Percentiles rank a stretch among this genome's conserved stretches.
Evolutionary conservation across 208 protist species (phyloP).

Genomic region (Acanthamoeba culbertsoni): DNA sequence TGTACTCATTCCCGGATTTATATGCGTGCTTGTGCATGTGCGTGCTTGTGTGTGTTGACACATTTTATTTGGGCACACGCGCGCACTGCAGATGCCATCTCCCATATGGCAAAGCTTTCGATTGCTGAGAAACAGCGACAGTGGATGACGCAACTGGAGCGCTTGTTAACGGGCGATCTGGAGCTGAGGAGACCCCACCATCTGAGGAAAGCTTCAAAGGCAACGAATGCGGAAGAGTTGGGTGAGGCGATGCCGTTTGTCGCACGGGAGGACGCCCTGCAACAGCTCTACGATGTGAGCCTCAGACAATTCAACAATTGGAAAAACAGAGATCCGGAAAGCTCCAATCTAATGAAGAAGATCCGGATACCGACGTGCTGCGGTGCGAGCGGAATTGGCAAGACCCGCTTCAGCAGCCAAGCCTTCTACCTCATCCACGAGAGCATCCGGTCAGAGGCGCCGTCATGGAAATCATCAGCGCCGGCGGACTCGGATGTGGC

Average conservation of each 20-base stretch:
- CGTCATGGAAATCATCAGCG: not conserved
- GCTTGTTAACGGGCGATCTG: constrained; percentile 23
- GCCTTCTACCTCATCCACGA: constrained; percentile 41
- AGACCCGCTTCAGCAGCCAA: not conserved
- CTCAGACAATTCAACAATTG: not conserved
- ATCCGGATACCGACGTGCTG: constrained; percentile 6
- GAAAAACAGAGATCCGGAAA: not conserved
- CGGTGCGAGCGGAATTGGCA: constrained; percentile 42
- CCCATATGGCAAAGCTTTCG: not conserved
- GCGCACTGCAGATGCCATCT: not conserved
- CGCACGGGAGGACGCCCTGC: not conserved
- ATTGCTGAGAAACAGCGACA: constrained; percentile 5
- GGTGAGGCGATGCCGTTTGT: constrained; percentile 8
- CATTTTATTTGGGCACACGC: not conserved
- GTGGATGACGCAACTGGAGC: constrained; percentile 45
- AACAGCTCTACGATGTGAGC: not conserved
- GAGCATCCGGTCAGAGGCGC: not conserved
- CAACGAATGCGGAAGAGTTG: not conserved
- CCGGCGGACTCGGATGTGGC: not conserved
- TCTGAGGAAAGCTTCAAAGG: not conserved
- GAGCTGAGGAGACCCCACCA: not conserved
- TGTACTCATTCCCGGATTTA: too few species aligned
- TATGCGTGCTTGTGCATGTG: not conserved
- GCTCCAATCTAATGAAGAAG: not conserved
- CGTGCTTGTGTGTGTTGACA: not conserved